phyloP scores from a whole-genome alignment of 2,329 filamentous ascomycete genomes.

The Ceratocystis lukuohia region DNA sequence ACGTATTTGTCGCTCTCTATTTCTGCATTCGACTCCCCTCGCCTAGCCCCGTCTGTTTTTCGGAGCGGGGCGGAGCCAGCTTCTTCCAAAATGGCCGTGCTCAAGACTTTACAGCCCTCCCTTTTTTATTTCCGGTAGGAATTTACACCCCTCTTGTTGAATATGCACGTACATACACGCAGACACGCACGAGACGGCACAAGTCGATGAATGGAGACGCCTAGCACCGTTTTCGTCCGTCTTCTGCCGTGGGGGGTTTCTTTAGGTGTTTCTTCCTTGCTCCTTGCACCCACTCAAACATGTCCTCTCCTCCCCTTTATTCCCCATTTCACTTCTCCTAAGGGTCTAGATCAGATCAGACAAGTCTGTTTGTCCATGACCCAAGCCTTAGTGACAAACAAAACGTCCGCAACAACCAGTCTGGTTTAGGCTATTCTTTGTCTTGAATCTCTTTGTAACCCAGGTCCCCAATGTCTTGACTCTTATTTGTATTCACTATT shows the following conservation, averaged over 20 bases:
- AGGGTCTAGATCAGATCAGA: too few relatives aligned
- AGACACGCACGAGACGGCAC: too few relatives aligned
- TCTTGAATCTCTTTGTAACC: background rate
- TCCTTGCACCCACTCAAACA: too few relatives aligned
- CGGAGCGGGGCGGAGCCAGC: background rate
- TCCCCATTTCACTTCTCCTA: too few relatives aligned
- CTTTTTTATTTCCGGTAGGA: background rate
- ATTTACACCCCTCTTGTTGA: background rate
- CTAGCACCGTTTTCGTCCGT: too few relatives aligned
- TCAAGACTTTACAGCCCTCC: background rate
- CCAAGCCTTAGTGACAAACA: too few relatives aligned
- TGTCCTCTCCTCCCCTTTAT: too few relatives aligned
- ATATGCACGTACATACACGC: too few relatives aligned
- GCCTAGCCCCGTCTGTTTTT: constrained; percentile 1
- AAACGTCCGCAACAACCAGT: too few relatives aligned
- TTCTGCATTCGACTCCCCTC: background rate
- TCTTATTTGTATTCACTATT: too few relatives aligned
- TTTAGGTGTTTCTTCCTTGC: background rate
- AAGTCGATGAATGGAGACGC: too few relatives aligned
- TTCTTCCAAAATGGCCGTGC: constrained; percentile 1
- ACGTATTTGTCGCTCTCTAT: background rate
- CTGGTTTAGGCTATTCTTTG: background rate
- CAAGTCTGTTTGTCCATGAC: too few relatives aligned
- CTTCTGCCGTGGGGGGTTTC: background rate
- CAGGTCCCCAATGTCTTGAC: background rate